Percentiles rank a stretch among this genome's conserved stretches.
Evolutionary conservation across 306 rosid genomes (phyloP).

Genomic region (Quercus suber): DNA sequence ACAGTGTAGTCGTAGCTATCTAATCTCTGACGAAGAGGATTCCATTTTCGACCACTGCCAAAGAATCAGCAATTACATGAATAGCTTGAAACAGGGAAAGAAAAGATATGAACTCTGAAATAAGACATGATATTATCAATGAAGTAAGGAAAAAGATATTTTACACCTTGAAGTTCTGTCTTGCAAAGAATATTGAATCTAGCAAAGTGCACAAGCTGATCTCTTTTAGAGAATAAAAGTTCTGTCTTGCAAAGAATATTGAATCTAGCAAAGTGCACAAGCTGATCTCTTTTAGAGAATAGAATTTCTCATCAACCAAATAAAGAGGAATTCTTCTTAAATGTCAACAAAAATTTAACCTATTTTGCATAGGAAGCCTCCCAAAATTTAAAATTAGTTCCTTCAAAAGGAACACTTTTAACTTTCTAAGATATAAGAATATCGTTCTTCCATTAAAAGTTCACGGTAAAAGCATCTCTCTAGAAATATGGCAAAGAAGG

Average conservation of each 20-base stretch:
- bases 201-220: background rate
- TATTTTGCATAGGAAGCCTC: background rate
- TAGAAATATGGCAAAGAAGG: background rate
- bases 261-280: background rate
- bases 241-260: background rate
- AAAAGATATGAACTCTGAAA: background rate
- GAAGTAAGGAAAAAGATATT: background rate
- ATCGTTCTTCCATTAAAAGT: background rate
- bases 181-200: background rate
- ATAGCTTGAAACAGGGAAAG: conserved; percentile 16
- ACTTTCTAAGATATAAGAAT: background rate
- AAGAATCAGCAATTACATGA: conserved; percentile 22
- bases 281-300: background rate
- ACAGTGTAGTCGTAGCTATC: conserved; percentile 92
- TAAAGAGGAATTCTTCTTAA: background rate
- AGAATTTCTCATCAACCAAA: background rate
- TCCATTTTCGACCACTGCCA: conserved; percentile 92
- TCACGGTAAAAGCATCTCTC: background rate
- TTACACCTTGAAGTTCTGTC: background rate
- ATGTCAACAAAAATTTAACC: background rate
- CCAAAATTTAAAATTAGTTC: background rate
- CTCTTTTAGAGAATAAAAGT: background rate
- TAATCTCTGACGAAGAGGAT: conserved; percentile 92
- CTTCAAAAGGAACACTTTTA: background rate
- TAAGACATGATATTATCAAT: background rate